Percentiles rank a stretch among this genome's conserved stretches.
phyloP scores from a whole-genome alignment of 495 filamentous ascomycete species.

The Tuber borchii region DNA sequence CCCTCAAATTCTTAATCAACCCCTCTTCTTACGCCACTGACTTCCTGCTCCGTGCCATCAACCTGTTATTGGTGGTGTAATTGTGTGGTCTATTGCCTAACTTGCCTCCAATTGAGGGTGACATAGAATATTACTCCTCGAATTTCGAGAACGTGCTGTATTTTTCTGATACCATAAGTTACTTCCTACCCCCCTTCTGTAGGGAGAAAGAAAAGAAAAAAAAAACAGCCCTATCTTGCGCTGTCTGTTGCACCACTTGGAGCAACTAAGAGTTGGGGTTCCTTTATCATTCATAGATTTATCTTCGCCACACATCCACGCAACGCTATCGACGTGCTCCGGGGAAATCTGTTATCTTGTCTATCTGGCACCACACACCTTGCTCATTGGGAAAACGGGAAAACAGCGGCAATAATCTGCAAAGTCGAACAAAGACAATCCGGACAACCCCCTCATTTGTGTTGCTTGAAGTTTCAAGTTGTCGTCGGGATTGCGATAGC shows the following conservation, averaged over 20 bases:
- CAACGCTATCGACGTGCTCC: neutral
- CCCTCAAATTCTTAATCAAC: neutral
- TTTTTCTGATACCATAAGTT: constrained; percentile 23
- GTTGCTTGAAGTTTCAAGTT: constrained; percentile 19
- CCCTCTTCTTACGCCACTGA: neutral
- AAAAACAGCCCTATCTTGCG: neutral
- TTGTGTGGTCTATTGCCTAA: neutral
- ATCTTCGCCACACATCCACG: constrained; percentile 19
- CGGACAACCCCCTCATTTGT: constrained; percentile 12
- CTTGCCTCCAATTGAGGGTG: neutral
- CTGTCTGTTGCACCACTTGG: constrained; percentile 8
- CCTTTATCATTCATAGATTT: constrained; percentile 27
- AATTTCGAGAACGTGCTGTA: neutral
- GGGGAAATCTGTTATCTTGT: constrained; percentile 28
- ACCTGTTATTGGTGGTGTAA: neutral
- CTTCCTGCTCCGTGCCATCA: neutral
- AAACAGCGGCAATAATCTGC: constrained; percentile 14
- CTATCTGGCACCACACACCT: constrained; percentile 21
- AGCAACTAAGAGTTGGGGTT: constrained; percentile 15
- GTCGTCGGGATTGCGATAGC: constrained; percentile 36
- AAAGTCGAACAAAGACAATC: constrained; percentile 31
- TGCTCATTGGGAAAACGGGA: constrained; percentile 11
- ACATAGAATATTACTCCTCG: neutral
- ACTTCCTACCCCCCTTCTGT: constrained; percentile 6
- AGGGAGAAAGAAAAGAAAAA: neutral